Evolutionary conservation across 345 rosid species (phyloP).

Genomic region (Noccaea caerulescens): DNA sequence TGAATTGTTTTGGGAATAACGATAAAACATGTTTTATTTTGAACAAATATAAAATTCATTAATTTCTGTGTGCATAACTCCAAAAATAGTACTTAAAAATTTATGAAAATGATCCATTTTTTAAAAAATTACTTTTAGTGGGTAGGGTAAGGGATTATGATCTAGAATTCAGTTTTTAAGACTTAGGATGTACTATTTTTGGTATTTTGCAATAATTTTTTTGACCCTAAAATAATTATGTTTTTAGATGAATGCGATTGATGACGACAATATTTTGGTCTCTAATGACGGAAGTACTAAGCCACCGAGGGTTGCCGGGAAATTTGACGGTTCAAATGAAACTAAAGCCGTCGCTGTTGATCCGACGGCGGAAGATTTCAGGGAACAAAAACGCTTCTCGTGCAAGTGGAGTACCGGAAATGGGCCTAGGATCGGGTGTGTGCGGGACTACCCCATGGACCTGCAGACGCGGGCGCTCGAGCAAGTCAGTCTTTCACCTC

Average conservation of each 20-base stretch:
- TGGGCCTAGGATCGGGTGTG: conserved; percentile 90
- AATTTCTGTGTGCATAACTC: too few relatives aligned
- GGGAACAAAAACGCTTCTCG: conserved; percentile 47
- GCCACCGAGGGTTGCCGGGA: neutral
- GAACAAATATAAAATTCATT: too few relatives aligned
- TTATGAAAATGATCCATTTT: too few relatives aligned
- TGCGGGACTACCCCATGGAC: conserved; percentile 75
- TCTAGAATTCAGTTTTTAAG: too few relatives aligned
- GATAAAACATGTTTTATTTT: too few relatives aligned
- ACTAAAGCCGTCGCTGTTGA: conserved; percentile 27
- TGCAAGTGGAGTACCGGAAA: conserved; percentile 76
- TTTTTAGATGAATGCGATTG: conserved; percentile 67
- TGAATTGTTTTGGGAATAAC: too few relatives aligned
- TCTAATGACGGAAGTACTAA: conserved; percentile 27
- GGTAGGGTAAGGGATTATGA: too few relatives aligned
- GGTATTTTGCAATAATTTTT: too few relatives aligned
- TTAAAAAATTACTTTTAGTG: too few relatives aligned
- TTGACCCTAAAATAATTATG: neutral
- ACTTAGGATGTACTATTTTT: too few relatives aligned
- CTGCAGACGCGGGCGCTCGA: conserved; percentile 79
- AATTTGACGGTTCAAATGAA: conserved; percentile 27
- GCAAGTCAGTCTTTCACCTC: conserved; percentile 82
- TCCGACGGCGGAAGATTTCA: conserved; percentile 2
- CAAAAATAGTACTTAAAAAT: too few relatives aligned
- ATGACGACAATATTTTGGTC: conserved; percentile 56